Percentiles rank a stretch among this genome's conserved stretches.
phyloP scores from a whole-genome alignment of 2,329 filamentous ascomycete genomes.

The Ceratocystiopsis minuta region DNA sequence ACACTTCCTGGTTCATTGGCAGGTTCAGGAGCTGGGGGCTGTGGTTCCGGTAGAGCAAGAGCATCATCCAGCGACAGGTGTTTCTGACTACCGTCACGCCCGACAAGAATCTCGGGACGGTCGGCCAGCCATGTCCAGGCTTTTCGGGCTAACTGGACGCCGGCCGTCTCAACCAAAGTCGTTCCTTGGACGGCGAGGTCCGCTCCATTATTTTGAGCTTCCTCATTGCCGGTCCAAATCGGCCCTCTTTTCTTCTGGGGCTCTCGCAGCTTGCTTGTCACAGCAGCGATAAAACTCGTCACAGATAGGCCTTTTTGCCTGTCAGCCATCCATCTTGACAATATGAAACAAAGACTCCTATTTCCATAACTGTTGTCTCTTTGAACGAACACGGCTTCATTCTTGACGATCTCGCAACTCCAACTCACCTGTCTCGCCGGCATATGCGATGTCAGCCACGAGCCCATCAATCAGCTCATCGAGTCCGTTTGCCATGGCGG shows the following conservation, averaged over 20 bases:
- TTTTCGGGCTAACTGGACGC: slow-evolving; percentile 18
- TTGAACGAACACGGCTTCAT: slow-evolving; percentile 1
- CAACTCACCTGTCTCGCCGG: slow-evolving; percentile 22
- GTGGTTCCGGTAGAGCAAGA: slow-evolving; percentile 19
- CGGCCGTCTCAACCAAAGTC: not conserved
- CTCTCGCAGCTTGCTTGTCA: slow-evolving; percentile 6
- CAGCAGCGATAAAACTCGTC: slow-evolving; percentile 9
- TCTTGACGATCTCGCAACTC: not conserved
- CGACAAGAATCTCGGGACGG: slow-evolving; percentile 23
- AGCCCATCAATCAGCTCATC: slow-evolving; percentile 27
- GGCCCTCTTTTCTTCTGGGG: not conserved
- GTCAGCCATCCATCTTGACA: not conserved
- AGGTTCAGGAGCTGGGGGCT: not conserved
- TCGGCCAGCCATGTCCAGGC: slow-evolving; percentile 24
- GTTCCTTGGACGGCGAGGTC: too few relatives aligned
- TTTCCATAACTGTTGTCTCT: not conserved
- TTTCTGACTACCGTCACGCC: slow-evolving; percentile 18
- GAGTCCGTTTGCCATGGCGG: slow-evolving; percentile 20
- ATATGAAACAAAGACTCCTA: not conserved
- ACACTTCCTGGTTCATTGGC: not conserved
- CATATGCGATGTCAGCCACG: slow-evolving; percentile 25
- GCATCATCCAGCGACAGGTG: slow-evolving; percentile 22
- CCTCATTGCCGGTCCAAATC: not conserved
- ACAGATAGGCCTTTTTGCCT: slow-evolving; percentile 9
- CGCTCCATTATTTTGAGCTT: too few relatives aligned